A percentile compares a stretch with the other conserved stretches of the same genome.
Evolutionary conservation across 805 yeast species (phyloP).

Genomic region (Candida silvicultrix): DNA sequence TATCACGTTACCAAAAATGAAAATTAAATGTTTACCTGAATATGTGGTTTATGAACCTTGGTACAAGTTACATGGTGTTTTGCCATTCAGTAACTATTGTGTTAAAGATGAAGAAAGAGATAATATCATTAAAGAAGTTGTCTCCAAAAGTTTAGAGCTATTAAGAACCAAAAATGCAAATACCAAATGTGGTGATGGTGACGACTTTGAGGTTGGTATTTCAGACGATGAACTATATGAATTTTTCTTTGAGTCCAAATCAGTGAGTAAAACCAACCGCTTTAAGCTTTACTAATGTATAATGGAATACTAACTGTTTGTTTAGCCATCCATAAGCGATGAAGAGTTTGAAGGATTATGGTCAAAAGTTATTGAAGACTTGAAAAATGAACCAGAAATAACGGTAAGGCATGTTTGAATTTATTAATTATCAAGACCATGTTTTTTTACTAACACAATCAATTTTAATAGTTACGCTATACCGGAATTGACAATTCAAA

Average conservation of each 20-base stretch:
- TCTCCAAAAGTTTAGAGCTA: slow-evolving; percentile 57
- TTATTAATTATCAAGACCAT: slow-evolving; percentile 1
- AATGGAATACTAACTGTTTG: no score
- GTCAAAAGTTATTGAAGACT: slow-evolving; percentile 53
- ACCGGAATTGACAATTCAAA: slow-evolving; percentile 33
- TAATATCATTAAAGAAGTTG: slow-evolving; percentile 58
- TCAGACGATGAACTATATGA: slow-evolving; percentile 43
- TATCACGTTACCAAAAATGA: slow-evolving; percentile 55
- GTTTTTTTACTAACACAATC: slow-evolving; percentile 20
- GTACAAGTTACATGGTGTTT: slow-evolving; percentile 45
- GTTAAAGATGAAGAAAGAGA: slow-evolving; percentile 68
- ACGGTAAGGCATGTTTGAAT: slow-evolving; percentile 69
- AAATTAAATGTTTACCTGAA: slow-evolving; percentile 66
- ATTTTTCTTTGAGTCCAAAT: slow-evolving; percentile 34
- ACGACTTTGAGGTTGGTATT: slow-evolving; percentile 45
- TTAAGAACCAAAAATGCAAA: slow-evolving; percentile 66
- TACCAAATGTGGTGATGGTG: slow-evolving; percentile 49
- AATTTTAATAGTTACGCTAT: slow-evolving; percentile 14
- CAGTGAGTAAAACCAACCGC: not conserved
- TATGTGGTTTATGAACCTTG: slow-evolving; percentile 46
- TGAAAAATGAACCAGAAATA: slow-evolving; percentile 62
- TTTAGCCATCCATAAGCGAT: slow-evolving; percentile 22
- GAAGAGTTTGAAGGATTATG: slow-evolving; percentile 75
- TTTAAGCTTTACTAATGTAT: no score
- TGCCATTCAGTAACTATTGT: slow-evolving; percentile 63